Evolutionary conservation across 768 basidiomycete genomes (phyloP), one percentile per base, ranked within the genome.

Genomic region (Suillus subluteus): DNA sequence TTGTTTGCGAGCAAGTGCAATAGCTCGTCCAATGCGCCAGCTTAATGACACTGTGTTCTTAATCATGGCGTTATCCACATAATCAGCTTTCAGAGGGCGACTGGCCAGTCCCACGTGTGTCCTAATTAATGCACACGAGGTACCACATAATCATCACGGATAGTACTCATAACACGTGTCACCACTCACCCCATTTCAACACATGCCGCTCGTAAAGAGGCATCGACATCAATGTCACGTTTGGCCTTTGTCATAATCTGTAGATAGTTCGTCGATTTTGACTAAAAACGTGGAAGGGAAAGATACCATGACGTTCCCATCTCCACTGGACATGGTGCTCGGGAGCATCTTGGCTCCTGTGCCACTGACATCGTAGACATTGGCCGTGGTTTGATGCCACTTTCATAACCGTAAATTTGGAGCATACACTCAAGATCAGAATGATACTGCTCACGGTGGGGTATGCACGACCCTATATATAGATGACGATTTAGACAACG

Each of bases 21-120:
- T 82, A 0, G 87, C 87, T 38, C 86, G 79, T 11, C 89, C 89
- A 26, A 90, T 82, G 56, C 85, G 77, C 89, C 89, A 90, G 11
- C 85, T 84, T 72, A 87, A 80, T 26, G 87, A 89, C 13, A 87
- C 81, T 35, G 84, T 86, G 52, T 83, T 84, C 3, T 81, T 78
- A 18, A 87, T 80, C 44, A 87, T 81, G 43, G 76, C 81, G 40
- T 76, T 70, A 35, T 79, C 72, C 18, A 79, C 73, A 30, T 82
- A 73, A 44, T 72, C 71, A 18, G 78, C 77, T 2, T 73, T 72
- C 5, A 85, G 68, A 6, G 86, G 85, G 7, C 81, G 74, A 23
- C 72, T 76, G 41, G 82, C 84, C 21, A 79, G 58, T 18, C 84
- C 86, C 35, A 83, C 85, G 35, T 78, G 74, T 0, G 85, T 85